phyloP scores from a whole-genome alignment of 495 filamentous ascomycete species.

The Stereocaulon alpinum region DNA sequence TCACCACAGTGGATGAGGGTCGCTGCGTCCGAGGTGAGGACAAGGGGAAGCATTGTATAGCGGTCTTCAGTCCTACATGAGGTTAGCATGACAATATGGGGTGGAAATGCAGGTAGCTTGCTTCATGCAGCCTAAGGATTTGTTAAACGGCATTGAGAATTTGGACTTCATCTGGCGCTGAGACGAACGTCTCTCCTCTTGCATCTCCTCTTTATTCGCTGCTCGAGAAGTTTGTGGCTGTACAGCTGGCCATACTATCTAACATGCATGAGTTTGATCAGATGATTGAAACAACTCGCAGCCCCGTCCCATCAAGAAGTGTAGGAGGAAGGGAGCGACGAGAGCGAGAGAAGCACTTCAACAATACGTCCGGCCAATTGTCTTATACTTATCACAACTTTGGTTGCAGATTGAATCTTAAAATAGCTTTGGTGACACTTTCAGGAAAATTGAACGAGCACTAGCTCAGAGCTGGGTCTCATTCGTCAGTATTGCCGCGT shows the following conservation, averaged over 20 bases:
- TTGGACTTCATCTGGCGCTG: background rate
- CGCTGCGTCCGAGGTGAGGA: background rate
- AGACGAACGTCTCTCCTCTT: background rate
- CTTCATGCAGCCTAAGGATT: slow-evolving; percentile 2
- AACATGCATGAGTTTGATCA: no score
- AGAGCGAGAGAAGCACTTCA: no score
- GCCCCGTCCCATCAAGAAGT: no score
- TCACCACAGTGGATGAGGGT: slow-evolving; percentile 3
- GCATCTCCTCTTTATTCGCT: background rate
- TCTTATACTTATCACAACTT: no score
- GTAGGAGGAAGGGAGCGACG: no score
- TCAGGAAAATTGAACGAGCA: no score
- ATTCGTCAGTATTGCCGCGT: background rate
- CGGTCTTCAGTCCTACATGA: background rate
- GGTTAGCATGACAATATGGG: background rate
- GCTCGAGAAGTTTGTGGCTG: background rate
- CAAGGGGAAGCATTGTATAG: background rate
- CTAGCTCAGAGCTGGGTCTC: background rate
- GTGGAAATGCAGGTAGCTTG: background rate
- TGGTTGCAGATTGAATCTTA: no score
- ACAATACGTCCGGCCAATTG: no score
- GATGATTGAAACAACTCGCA: background rate
- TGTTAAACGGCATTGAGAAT: slow-evolving; percentile 4
- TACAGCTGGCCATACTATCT: background rate
- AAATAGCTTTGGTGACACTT: no score